Conservation (phyloP, 2,329 filamentous ascomycete genomes). For the Microsporum audouinii region DNA sequence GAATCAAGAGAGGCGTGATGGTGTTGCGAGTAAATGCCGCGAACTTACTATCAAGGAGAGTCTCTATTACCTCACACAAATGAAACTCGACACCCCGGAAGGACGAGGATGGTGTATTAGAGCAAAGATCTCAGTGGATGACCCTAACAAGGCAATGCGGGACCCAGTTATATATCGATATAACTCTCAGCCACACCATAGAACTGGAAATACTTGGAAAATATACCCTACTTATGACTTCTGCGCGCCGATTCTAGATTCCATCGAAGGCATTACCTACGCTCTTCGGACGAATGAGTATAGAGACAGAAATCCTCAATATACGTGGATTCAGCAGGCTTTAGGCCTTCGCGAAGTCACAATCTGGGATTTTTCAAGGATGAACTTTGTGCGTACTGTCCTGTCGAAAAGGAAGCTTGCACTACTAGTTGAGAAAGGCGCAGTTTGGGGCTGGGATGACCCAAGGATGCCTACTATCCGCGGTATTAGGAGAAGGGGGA, state of each 20-base stretch:
- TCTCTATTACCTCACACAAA: constrained; percentile 68
- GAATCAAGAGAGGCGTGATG: constrained; percentile 65
- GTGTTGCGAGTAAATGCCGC: constrained; percentile 62
- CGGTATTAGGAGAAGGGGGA: constrained; percentile 27
- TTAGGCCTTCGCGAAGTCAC: constrained; percentile 23
- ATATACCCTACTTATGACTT: constrained; percentile 51
- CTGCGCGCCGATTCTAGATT: constrained; percentile 46
- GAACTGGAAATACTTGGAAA: constrained; percentile 46
- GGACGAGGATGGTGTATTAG: constrained; percentile 72
- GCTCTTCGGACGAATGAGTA: constrained; percentile 48
- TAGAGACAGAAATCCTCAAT: constrained; percentile 26
- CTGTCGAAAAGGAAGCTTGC: constrained; percentile 30
- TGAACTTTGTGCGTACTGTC: constrained; percentile 29
- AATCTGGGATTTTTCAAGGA: constrained; percentile 30
- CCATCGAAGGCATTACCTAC: constrained; percentile 46
- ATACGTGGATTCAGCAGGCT: constrained; percentile 28
- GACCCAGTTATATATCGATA: constrained; percentile 89
- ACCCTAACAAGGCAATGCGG: constrained; percentile 78
- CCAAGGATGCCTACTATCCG: constrained; percentile 29
- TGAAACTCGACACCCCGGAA: constrained; percentile 58
- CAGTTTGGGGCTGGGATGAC: constrained; percentile 30
- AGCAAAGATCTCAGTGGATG: constrained; percentile 73
- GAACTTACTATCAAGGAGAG: constrained; percentile 65
- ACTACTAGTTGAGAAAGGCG: constrained; percentile 25
- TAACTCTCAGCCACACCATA: constrained; percentile 51